Evolutionary conservation across 2,329 filamentous ascomycete genomes (phyloP).

Genomic region (Fusarium sp.): DNA sequence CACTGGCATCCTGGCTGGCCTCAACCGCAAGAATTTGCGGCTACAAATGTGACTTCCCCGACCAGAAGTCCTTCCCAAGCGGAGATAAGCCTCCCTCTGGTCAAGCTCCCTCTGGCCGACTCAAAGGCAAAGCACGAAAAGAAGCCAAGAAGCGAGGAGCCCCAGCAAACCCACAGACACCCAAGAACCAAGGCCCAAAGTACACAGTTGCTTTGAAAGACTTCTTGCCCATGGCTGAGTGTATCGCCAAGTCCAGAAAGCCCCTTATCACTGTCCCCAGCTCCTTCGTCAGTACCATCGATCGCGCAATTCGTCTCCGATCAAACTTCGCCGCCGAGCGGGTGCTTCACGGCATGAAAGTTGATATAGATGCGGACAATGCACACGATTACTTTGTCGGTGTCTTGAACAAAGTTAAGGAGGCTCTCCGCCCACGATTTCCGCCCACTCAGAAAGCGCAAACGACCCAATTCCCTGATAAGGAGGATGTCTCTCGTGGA

Average conservation of each 20-base stretch:
- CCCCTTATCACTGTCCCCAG: neutral
- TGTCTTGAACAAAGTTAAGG: neutral
- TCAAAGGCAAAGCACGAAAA: neutral
- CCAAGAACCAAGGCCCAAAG: neutral
- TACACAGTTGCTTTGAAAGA: neutral
- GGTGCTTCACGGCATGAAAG: neutral
- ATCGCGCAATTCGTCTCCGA: neutral
- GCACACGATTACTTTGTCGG: neutral
- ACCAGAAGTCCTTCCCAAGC: neutral
- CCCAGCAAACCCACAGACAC: neutral
- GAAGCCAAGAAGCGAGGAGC: neutral
- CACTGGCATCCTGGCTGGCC: neutral
- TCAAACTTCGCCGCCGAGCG: neutral
- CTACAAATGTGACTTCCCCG: neutral
- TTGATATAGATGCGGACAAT: neutral
- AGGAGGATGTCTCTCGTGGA: neutral
- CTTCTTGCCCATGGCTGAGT: conserved; percentile 6
- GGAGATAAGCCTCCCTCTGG: neutral
- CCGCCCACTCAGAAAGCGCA: neutral
- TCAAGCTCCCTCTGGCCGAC: neutral
- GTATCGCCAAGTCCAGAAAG: neutral
- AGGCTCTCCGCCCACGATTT: neutral
- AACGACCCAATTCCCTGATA: rapidly evolving
- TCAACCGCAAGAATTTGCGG: neutral
- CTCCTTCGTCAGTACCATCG: neutral